phyloP scores from a whole-genome alignment of 2,329 filamentous ascomycete genomes.

The Mycocentrospora acerina region DNA sequence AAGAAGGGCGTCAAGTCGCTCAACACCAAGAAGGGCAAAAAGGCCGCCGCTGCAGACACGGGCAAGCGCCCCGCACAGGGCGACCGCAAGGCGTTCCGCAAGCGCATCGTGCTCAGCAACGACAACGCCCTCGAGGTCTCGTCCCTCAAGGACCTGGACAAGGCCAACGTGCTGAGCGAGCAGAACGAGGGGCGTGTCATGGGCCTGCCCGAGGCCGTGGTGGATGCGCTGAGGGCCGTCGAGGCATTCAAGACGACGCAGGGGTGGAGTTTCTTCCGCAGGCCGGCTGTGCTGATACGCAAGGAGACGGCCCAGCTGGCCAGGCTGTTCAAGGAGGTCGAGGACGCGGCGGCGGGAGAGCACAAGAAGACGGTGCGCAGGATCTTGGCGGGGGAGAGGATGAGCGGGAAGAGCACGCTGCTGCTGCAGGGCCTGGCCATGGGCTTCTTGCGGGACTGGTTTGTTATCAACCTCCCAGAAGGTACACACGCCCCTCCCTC shows the following conservation, averaged over 20 bases:
- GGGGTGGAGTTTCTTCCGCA: slow-evolving; percentile 82
- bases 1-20: slow-evolving; percentile 43
- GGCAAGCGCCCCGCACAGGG: slow-evolving; percentile 64
- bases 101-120: slow-evolving; percentile 89
- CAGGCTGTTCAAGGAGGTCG: slow-evolving; percentile 47
- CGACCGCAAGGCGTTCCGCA: slow-evolving; percentile 83
- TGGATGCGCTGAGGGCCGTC: slow-evolving; percentile 79
- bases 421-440: slow-evolving; percentile 81
- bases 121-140: slow-evolving; percentile 82
- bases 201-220: slow-evolving; percentile 65
- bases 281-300: slow-evolving; percentile 76
- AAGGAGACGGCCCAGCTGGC: slow-evolving; percentile 74
- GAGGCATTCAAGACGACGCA: slow-evolving; percentile 92
- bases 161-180: slow-evolving; percentile 46
- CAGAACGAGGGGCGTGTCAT: slow-evolving; percentile 65
- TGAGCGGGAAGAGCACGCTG: slow-evolving; percentile 84
- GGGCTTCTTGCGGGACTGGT: slow-evolving; percentile 79
- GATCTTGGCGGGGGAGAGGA: slow-evolving; percentile 71
- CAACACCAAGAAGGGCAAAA: slow-evolving; percentile 46
- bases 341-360: slow-evolving; percentile 58
- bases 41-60: slow-evolving; percentile 42
- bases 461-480: slow-evolving; percentile 87
- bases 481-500: slow-evolving; percentile 55
- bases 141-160: slow-evolving; percentile 65
- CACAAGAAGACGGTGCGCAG: slow-evolving; percentile 60